phyloP scores from a whole-genome alignment of 129 eudicot species.

The Ambrosia artemisiifolia region DNA sequence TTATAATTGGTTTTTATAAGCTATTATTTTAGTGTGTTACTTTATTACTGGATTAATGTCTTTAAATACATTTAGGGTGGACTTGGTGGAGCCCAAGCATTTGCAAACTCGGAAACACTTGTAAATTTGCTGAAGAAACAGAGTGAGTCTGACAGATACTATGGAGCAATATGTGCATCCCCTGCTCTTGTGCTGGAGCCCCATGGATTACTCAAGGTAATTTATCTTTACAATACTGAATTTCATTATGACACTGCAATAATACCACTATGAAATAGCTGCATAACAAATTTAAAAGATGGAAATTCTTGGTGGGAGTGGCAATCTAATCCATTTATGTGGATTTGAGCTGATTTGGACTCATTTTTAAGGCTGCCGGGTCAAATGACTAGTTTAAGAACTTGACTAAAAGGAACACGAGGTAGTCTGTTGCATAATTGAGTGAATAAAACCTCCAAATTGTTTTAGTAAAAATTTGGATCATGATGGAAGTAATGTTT shows the following conservation, averaged over 20 bases:
- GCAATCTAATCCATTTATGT: not conserved
- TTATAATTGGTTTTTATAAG: not conserved
- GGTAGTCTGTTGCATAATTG: not conserved
- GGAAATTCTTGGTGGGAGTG: not conserved
- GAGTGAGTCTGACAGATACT: constrained; percentile 54
- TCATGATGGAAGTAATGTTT: too few relatives aligned
- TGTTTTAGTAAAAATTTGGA: too few relatives aligned
- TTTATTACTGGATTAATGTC: constrained; percentile 8
- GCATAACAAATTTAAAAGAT: not conserved
- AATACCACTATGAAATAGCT: not conserved
- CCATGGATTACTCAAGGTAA: constrained; percentile 89
- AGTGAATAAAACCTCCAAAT: too few relatives aligned
- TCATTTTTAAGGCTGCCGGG: not conserved
- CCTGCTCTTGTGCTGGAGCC: constrained; percentile 95
- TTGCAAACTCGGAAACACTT: constrained; percentile 67
- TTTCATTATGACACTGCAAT: not conserved
- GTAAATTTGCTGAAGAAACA: constrained; percentile 78
- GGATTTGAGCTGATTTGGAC: not conserved
- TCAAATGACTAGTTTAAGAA: not conserved
- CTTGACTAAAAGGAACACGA: not conserved
- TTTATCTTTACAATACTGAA: not conserved
- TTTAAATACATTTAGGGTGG: constrained; percentile 60
- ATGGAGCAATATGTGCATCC: constrained; percentile 98
- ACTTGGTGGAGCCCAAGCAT: constrained; percentile 89
- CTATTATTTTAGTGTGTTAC: not conserved